A percentile compares a stretch with the other conserved stretches of the same genome.
phyloP scores from a whole-genome alignment of 192 early-diverging fungal species.

The Podila clonocystis region DNA sequence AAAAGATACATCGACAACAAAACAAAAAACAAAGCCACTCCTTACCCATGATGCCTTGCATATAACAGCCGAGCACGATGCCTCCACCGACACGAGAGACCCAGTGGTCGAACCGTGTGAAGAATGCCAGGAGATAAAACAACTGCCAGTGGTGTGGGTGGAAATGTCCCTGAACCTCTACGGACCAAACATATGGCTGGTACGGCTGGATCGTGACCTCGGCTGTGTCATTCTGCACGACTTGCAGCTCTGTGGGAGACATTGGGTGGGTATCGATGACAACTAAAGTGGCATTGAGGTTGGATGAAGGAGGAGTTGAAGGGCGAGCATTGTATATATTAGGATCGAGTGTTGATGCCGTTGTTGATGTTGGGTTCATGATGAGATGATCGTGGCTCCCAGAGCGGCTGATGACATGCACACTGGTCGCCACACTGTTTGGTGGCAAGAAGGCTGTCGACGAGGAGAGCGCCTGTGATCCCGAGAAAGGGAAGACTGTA shows the following conservation, averaged over 20 bases:
- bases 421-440: neutral
- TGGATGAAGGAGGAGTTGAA: neutral
- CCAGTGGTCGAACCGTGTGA: constrained; percentile 77
- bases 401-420: constrained; percentile 17
- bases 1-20: neutral
- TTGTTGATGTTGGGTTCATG: neutral
- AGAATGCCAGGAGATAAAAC: constrained; percentile 83
- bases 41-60: constrained; percentile 70
- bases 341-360: neutral
- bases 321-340: neutral
- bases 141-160: constrained; percentile 90
- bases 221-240: neutral
- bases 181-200: constrained; percentile 41
- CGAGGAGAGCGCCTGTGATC: neutral
- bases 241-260: neutral
- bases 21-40: constrained; percentile 9
- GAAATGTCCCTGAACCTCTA: constrained; percentile 38
- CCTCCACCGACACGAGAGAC: constrained; percentile 77
- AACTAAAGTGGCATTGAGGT: neutral
- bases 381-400: constrained; percentile 31
- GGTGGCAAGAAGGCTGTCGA: neutral
- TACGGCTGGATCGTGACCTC: constrained; percentile 18
- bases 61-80: constrained; percentile 75
- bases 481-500: constrained; percentile 26
- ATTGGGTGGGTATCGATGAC: neutral